phyloP scores from a whole-genome alignment of 148 eudicot genomes.

The Vaccinium vitisidaea region DNA sequence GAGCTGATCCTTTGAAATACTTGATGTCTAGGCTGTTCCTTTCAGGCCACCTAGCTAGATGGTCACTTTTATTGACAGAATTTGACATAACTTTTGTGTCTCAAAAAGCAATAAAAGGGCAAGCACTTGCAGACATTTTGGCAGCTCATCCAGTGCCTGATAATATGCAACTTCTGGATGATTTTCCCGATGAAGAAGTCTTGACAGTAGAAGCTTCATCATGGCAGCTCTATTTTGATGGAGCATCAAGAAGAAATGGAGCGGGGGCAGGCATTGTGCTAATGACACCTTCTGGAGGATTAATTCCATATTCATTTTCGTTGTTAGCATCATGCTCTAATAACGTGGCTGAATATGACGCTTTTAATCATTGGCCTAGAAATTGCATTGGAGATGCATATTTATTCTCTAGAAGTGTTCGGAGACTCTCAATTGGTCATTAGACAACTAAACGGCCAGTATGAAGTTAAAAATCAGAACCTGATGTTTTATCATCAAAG shows the following conservation, averaged over 20 bases:
- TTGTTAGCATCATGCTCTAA: background rate
- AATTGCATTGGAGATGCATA: background rate
- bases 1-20: background rate
- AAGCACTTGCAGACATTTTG: background rate
- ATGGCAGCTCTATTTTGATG: background rate
- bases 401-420: background rate
- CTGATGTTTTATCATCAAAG: background rate
- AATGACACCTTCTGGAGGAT: background rate
- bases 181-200: background rate
- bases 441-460: background rate
- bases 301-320: background rate
- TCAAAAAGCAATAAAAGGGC: background rate
- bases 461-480: background rate
- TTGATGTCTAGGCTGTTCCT: background rate
- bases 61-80: background rate
- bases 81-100: background rate
- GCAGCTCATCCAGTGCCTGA: background rate
- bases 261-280: background rate
- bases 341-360: background rate
- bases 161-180: background rate
- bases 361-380: background rate
- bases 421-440: background rate
- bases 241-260: background rate
- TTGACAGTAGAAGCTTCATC: background rate
- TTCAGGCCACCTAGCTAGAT: background rate